Evolutionary conservation across 2,329 filamentous ascomycete genomes (phyloP), one percentile per base, ranked within the genome.

Genomic region (Trichoderma arundinaceum): DNA sequence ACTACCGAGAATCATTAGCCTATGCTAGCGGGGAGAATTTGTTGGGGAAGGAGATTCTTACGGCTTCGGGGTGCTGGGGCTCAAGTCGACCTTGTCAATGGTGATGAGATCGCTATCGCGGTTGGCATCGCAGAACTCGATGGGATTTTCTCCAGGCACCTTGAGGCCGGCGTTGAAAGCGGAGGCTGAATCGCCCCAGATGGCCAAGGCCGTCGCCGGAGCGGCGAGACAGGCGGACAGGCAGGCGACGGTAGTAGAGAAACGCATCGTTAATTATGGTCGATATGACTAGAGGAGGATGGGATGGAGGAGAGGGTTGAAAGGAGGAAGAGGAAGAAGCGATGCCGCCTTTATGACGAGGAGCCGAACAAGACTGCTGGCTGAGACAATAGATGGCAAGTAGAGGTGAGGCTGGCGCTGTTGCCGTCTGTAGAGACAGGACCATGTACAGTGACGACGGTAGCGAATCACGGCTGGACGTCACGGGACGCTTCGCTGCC

Each of bases 11-110:
- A 19, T 19, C 41, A 65, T 77, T 69, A 78, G 74, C 70, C 43
- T 44, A 17, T 52, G 28, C 12, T 22, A 2, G 54, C 6, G 22
- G n/a, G 12, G 12, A 35, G 35, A 5, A 32, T 32, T 59, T 46
- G 49, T 63, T 19, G 22, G 22, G 39, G 33, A 10, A 6, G 12
- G 2, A 9, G 39, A 28, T 33, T 59, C 71, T 57, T 88, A 98
- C 94, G 93, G 84, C 75, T 86, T 76, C 41, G 95, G 95, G 67
- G 94, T 95, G 78, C 97, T 98, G 13, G 95, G 95, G 41, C 78
- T 75, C 65, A 99, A 80, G 73, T 97, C 89, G 65, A 98, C 92
- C 53, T 86, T 86, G 69, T 93, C 83, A 73, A 99, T 93, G 49
- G 82, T 80, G 71, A 97, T 82, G 65, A 94, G 85, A 76, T 97